Evolutionary conservation across 1,139 yeast genomes (phyloP), one percentile per base, ranked within the genome.

Genomic region (Saccharomyces hybrid): DNA sequence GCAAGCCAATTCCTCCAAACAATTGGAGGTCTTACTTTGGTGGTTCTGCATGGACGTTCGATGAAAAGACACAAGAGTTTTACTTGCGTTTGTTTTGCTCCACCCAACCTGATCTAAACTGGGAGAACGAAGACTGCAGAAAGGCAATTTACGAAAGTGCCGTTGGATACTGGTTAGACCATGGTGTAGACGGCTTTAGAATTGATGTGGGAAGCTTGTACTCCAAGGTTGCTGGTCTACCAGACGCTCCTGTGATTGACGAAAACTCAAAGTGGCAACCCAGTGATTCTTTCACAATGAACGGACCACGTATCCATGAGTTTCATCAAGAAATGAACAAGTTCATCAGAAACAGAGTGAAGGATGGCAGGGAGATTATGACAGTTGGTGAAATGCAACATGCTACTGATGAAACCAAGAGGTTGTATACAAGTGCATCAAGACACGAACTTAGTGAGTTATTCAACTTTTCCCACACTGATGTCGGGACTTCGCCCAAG

Each of bases 131-230:
- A 59, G 79, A 71, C 51, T 72, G 77, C 44, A 72, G 84, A 66
- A 65, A 76, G 14, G 84, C 82, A 31, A 77, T 81, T 54, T 78
- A 79, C 63, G 70, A 78, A 48, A 69, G 72, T 20, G 81, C 82
- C 13, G 68, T 81, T 64, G 72, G 70, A 32, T 81, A 73, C 66
- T 81, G 85, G 85, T 76, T 75, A 56, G 78, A 79, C 53, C 74
- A 74, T 61, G 85, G 84, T 27, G 76, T 79, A 47, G 82, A 80
- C 62, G 85, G 84, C 1, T 81, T 81, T 68, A 73, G 84, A 69
- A 78, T 81, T 55, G 85, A 81, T 64, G 75, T 78, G 27, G 82
- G 82, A 52, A 76, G 79, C 52, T 65, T 79, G 67, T 78, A 78
- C 68, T 78, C 82, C 50, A 81, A 81, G 68, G 75, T 66, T 28